Percentiles rank a stretch among this genome's conserved stretches.
These are phyloP conservation scores for Trypanosoma mega DNA, from an alignment of 208 protist species.

Conservation along the genomic window DNA sequence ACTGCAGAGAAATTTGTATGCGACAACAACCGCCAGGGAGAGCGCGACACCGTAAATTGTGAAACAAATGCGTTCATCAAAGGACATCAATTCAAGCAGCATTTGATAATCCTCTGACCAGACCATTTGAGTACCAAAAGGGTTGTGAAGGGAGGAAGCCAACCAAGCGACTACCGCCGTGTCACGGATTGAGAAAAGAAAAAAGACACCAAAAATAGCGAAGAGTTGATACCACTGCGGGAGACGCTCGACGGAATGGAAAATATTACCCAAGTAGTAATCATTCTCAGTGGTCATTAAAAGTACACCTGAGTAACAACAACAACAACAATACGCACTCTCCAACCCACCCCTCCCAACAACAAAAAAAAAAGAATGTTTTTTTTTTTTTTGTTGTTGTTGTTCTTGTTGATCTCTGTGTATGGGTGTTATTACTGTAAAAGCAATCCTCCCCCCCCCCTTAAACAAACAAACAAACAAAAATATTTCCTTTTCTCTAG, in stretches of 20 bases:
- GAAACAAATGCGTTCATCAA: slow-evolving; percentile 84
- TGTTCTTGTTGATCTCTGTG: too few relatives aligned
- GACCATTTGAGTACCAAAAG: slow-evolving; percentile 71
- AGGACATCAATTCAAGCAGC: slow-evolving; percentile 71
- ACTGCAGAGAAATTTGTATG: slow-evolving; percentile 59
- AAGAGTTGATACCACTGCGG: slow-evolving; percentile 84
- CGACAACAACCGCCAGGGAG: slow-evolving; percentile 32
- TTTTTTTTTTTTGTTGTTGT: too few relatives aligned
- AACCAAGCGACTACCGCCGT: slow-evolving; percentile 70
- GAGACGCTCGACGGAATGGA: slow-evolving; percentile 72
- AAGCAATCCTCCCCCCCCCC: too few relatives aligned
- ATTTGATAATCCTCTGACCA: slow-evolving; percentile 74
- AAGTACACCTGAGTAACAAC: background rate
- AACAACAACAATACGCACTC: background rate
- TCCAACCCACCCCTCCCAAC: background rate
- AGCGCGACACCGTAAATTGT: slow-evolving; percentile 79
- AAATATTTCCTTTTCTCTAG: too few relatives aligned
- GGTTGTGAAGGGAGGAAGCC: slow-evolving; percentile 73
- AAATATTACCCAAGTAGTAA: slow-evolving; percentile 59
- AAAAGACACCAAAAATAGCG: slow-evolving; percentile 56
- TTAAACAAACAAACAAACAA: too few relatives aligned
- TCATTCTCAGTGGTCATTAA: slow-evolving; percentile 6
- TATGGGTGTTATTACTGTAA: too few relatives aligned
- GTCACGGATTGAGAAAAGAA: slow-evolving; percentile 70
- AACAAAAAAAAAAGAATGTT: too few relatives aligned